These are phyloP conservation scores for Mycogone perniciosa DNA, from an alignment of 2,329 filamentous ascomycete genomes.

Conservation along the genomic window DNA sequence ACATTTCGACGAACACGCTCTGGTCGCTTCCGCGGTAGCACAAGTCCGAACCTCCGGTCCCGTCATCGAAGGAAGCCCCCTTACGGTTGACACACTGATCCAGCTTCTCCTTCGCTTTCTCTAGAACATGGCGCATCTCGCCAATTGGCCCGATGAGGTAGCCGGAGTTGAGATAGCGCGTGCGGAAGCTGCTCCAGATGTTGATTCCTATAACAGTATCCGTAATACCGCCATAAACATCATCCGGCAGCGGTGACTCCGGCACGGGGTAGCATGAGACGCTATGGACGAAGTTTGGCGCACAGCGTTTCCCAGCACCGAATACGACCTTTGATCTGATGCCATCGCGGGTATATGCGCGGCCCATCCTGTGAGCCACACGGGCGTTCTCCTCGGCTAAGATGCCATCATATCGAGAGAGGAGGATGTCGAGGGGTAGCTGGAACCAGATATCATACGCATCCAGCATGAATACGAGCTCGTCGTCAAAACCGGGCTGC, in stretches of 20 bases:
- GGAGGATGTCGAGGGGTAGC: slow-evolving; percentile 22
- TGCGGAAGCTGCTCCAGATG: slow-evolving; percentile 16
- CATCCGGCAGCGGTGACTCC: slow-evolving; percentile 21
- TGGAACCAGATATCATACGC: slow-evolving; percentile 30
- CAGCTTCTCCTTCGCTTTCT: slow-evolving; percentile 19
- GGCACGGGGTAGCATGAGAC: slow-evolving; percentile 24
- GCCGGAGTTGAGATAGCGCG: slow-evolving; percentile 22
- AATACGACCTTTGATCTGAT: slow-evolving; percentile 22
- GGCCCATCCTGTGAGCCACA: slow-evolving; percentile 19
- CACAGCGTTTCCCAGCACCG: slow-evolving; percentile 23
- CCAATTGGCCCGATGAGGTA: slow-evolving; percentile 22
- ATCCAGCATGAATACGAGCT: slow-evolving; percentile 26
- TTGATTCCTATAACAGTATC: slow-evolving; percentile 18
- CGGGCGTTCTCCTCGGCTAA: slow-evolving; percentile 19
- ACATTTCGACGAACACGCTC: slow-evolving; percentile 24
- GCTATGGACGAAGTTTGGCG: slow-evolving; percentile 19
- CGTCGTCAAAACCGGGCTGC: slow-evolving; percentile 20
- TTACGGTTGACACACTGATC: slow-evolving; percentile 15
- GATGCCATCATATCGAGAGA: slow-evolving; percentile 22
- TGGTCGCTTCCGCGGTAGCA: slow-evolving; percentile 24
- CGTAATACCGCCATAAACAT: slow-evolving; percentile 19
- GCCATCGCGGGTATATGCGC: slow-evolving; percentile 16
- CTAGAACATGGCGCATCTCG: slow-evolving; percentile 18
- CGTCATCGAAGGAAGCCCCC: slow-evolving; percentile 13
- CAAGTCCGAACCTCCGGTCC: slow-evolving; percentile 9